Evolutionary conservation across 1,284 basidiomycete genomes (phyloP).

Genomic region (Lignosus rhinocerotis): DNA sequence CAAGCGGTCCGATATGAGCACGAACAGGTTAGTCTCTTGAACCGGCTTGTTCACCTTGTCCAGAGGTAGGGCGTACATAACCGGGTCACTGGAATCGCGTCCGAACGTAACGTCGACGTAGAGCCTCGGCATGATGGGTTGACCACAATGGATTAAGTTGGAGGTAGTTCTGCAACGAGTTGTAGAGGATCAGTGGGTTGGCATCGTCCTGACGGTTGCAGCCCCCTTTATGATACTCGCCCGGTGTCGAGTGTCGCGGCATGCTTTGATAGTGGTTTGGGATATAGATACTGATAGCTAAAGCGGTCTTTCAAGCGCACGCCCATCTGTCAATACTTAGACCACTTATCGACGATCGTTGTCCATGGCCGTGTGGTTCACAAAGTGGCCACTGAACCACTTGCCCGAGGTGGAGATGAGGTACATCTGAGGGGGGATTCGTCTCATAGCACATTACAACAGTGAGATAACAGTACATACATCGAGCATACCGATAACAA

Average conservation of each 20-base stretch:
- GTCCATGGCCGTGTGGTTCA: not conserved
- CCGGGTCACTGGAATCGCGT: constrained; percentile 5
- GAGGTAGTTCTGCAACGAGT: too few species aligned
- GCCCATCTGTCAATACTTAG: not conserved
- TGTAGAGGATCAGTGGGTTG: too few species aligned
- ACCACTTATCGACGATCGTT: not conserved
- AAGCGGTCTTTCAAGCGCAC: not conserved
- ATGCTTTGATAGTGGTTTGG: not conserved
- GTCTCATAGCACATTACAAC: not conserved
- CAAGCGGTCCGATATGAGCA: constrained; percentile 6
- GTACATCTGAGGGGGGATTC: not conserved
- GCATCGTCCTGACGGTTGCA: not conserved
- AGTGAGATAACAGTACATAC: not conserved
- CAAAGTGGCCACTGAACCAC: not conserved
- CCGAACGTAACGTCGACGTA: constrained; percentile 20
- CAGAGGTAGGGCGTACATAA: constrained; percentile 16
- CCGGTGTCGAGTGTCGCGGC: not conserved
- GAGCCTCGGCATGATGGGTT: constrained; percentile 1
- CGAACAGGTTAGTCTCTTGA: constrained; percentile 16
- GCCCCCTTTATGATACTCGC: not conserved
- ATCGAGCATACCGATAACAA: not conserved
- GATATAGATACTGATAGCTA: not conserved
- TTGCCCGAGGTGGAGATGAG: not conserved
- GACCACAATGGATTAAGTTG: not conserved
- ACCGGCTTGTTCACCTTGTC: not conserved